Evolutionary conservation across 306 rosid genomes (phyloP), one percentile per base, ranked within the genome.

Genomic region (Rosa multiflora): DNA sequence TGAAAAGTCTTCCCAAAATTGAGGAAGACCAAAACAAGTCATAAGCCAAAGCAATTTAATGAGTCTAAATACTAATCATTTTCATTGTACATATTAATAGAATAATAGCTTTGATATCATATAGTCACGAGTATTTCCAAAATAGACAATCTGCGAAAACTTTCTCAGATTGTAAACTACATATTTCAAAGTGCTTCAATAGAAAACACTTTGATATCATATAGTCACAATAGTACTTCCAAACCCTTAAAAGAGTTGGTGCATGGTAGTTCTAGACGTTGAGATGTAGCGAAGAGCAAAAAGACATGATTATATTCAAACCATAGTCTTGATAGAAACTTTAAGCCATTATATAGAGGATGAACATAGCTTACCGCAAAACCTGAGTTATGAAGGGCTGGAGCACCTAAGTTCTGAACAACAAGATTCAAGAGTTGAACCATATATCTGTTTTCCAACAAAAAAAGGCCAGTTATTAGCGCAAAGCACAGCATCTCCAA

Each of bases 321-420:
- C 6, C 26, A 52, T 26, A 32, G 37, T 56, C 26, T 74, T 55
- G 26, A 14, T 4, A 46, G 46, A 43, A 49, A 53, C 58, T 76
- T 46, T 18, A 76, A 83, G 74, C 75, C 51, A 70, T 53, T 72
- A 59, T 66, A 61, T 76, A 49, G 80, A 79, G 70, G 72, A 39
- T 47, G 67, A 75, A 17, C 49, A 58, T 67, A 63, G 85, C 98
- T 85, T 93, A 95, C 99, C 74, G 98, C 98, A 84, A 95, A 95
- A 82, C 99, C 99, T 20, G 99, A 86, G 86, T 91, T 91, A 88
- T 93, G 99, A 91, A 95, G 97, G 63, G 94, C 92, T 75, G 99
- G 98, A 85, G 92, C 93, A 88, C 92, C 97, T 89, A 95, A 87
- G 90, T 83, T 85, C 83, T 87, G 97, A 81, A 89, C 96, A 79